These are phyloP conservation scores for Cicer yamashitae DNA, from an alignment of 306 rosid species.

Conservation along the genomic window DNA sequence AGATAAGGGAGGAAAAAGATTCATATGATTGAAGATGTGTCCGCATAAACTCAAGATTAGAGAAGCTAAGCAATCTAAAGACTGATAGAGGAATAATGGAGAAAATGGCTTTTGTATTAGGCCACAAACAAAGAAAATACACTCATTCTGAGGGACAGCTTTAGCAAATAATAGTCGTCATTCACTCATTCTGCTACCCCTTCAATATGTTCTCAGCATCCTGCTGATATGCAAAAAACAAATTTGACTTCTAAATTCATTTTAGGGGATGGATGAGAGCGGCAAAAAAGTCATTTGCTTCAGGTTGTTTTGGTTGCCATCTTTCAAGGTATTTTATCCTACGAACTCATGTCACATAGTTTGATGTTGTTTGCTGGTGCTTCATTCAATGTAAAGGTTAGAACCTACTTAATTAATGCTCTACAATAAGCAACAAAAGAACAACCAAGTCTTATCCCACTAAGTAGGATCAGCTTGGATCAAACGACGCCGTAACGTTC, in stretches of 20 bases:
- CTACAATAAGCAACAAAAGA: neutral
- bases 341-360: neutral
- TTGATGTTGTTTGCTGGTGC: constrained; percentile 17
- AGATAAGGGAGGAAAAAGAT: constrained; percentile 4
- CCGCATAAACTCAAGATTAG: no score
- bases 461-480: no score
- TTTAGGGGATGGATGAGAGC: no score
- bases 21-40: constrained; percentile 1
- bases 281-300: neutral
- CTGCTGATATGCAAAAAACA: neutral
- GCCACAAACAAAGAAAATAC: no score
- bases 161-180: neutral
- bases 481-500: no score
- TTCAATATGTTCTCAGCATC: neutral
- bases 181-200: neutral
- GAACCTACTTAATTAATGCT: constrained; percentile 16
- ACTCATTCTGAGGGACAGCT: no score
- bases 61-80: no score
- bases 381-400: neutral
- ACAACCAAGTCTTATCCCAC: no score
- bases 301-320: neutral
- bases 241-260: neutral
- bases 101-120: neutral
- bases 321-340: constrained; percentile 8
- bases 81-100: neutral